A percentile compares a stretch with the other conserved stretches of the same genome.
These are phyloP conservation scores for Hortiboletus rubellus DNA, from an alignment of 1,284 basidiomycete genomes.

Conservation along the genomic window DNA sequence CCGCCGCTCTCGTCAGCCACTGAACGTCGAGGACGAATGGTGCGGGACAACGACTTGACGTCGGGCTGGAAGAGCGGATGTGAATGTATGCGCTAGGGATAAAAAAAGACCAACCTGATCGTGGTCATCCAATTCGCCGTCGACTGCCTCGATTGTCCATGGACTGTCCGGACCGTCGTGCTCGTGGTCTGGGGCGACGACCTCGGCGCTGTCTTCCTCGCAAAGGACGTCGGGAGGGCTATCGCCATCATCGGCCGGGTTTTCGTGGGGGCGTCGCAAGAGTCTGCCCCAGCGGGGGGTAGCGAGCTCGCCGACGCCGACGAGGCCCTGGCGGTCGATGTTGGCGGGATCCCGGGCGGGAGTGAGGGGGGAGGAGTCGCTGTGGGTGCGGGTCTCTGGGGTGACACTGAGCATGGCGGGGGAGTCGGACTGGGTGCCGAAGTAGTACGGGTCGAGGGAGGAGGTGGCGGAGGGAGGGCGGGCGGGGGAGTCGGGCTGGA, in stretches of 20 bases:
- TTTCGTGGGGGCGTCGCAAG: constrained; percentile 32
- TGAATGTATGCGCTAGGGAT: constrained; percentile 6
- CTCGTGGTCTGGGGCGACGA: constrained; percentile 43
- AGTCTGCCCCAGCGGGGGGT: constrained; percentile 88
- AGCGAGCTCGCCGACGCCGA: constrained; percentile 95
- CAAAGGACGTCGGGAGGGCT: constrained; percentile 36
- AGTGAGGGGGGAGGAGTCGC: constrained; percentile 68
- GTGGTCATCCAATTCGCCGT: constrained; percentile 69
- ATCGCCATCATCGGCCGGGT: constrained; percentile 35
- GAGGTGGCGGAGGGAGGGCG: constrained; percentile 70
- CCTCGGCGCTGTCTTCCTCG: constrained; percentile 46
- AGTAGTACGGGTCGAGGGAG: constrained; percentile 82
- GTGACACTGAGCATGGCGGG: constrained; percentile 47
- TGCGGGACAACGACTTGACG: constrained; percentile 43
- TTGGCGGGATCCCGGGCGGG: constrained; percentile 77
- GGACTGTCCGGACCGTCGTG: constrained; percentile 65
- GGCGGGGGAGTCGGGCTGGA: constrained; percentile 33
- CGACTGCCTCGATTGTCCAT: constrained; percentile 84
- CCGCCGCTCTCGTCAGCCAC: constrained; percentile 77
- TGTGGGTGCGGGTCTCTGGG: constrained; percentile 42
- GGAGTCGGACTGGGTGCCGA: constrained; percentile 65
- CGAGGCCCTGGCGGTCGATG: constrained; percentile 85
- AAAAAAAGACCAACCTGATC: constrained; percentile 53
- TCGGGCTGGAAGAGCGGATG: constrained; percentile 36
- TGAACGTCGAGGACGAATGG: constrained; percentile 59